Conservation (phyloP, 2,329 filamentous ascomycete genomes). For the Claviceps arundinis region DNA sequence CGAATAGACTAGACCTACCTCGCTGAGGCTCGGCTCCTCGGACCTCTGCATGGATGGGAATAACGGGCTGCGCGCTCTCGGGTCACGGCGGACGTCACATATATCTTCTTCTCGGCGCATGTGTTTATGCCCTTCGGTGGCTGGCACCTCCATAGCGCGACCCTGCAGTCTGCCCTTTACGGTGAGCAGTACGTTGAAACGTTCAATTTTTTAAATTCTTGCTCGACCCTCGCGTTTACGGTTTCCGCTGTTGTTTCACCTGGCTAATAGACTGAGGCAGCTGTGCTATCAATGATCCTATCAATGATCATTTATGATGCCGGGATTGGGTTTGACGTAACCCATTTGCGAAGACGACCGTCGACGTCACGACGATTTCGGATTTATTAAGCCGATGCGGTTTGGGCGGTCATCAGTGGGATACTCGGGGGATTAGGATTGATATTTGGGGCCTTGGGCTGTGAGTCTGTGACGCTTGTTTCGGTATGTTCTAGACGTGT, state of each 20-base stretch:
- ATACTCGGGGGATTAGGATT: neutral
- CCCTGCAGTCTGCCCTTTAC: no score
- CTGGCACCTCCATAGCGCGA: no score
- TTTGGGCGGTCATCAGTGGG: neutral
- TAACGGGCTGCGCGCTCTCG: neutral
- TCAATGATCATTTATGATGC: neutral
- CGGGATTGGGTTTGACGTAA: neutral
- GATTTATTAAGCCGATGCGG: neutral
- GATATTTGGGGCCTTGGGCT: no score
- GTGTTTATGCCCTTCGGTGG: neutral
- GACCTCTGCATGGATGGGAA: neutral
- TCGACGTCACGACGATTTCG: neutral
- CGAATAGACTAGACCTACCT: no score
- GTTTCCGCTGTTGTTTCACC: neutral
- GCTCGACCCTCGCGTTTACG: no score
- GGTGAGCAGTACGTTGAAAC: no score
- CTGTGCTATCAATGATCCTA: no score
- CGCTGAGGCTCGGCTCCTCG: neutral
- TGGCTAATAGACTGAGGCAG: neutral
- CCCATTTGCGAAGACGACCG: neutral
- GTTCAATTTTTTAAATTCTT: no score
- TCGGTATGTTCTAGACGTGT: neutral
- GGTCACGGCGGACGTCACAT: neutral
- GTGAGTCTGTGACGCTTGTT: neutral
- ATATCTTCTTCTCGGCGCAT: neutral